Base-by-base conservation (phyloP, 1,284 basidiomycete species). In the Mycosarcoma maydis region DNA sequence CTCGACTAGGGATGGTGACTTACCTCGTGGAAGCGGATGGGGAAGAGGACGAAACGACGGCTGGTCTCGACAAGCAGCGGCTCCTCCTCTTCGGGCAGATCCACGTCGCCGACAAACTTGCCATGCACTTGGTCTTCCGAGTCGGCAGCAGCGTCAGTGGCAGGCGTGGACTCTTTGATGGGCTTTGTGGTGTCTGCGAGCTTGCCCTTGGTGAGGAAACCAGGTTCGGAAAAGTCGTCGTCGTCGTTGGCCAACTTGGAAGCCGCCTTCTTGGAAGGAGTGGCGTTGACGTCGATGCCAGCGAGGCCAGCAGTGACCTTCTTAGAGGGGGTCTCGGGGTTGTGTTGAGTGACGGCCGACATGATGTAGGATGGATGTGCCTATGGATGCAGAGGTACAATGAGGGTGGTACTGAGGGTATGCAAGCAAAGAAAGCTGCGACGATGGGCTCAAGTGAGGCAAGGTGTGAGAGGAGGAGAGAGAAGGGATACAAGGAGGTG, bases 11-110 rank as follows among this genome's bases (percentile, higher is more conserved):
- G n/a, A n/a, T n/a, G n/a, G n/a, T n/a, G n/a, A 67, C 77, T 55
- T 57, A 78, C 77, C 73, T 81, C 80, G 65, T 81, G 74, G 74
- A 71, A 81, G 39, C 78, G 78, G 59, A 81, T 81, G 52, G 80
- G 80, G 76, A 81, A 81, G 38, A 81, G 75, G 26, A 81, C 80
- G 59, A 81, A 81, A 34, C 80, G 78, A 27, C 77, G 72, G 46
- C 48, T 64, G 68, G 71, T 76, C 59, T 80, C 78, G 36, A 74
- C 64, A 33, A 81, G 77, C 13, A 81, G 74, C 20, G 80, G 80
- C 70, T 81, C 80, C 40, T 81, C 80, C 61, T 77, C 73, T 60
- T 80, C 80, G 37, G 73, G 57, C 3, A 80, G 57, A 57, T 80
- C 75, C 38, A 78, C 75, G 27, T 81, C 78, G 32, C 78, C 80